Percentiles rank a stretch among this genome's conserved stretches.
Conservation (phyloP, 768 basidiomycete species). For the Boletus edulis region DNA sequence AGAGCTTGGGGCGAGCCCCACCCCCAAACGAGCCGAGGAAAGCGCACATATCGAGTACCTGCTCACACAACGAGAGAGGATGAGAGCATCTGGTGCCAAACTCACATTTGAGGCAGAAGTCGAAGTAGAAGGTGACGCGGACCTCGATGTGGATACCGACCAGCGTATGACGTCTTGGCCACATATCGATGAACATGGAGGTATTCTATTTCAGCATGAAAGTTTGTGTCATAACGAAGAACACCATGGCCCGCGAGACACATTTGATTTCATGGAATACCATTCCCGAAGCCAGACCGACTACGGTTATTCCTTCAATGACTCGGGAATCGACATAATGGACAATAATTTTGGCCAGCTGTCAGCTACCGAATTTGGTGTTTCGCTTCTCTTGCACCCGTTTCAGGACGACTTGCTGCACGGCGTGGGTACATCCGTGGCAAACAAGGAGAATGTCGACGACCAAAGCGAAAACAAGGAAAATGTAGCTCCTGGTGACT, state of each 20-base stretch:
- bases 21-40: slow-evolving; percentile 12
- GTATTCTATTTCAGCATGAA: not conserved
- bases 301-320: slow-evolving; percentile 8
- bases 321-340: slow-evolving; percentile 13
- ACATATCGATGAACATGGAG: not conserved
- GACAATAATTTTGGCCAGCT: slow-evolving; percentile 4
- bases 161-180: not conserved
- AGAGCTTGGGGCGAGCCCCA: slow-evolving; percentile 27
- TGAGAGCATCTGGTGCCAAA: slow-evolving; percentile 7
- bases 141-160: not conserved
- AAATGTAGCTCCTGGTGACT: slow-evolving; percentile 10
- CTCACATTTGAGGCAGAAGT: not conserved
- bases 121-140: not conserved
- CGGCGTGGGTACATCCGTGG: not conserved
- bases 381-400: not conserved
- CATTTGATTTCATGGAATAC: not conserved
- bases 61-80: slow-evolving; percentile 27
- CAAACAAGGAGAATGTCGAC: slow-evolving; percentile 16
- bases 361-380: slow-evolving; percentile 5
- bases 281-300: not conserved
- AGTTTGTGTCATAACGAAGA: not conserved
- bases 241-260: not conserved
- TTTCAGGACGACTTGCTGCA: slow-evolving; percentile 8
- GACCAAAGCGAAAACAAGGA: slow-evolving; percentile 15
- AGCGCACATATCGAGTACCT: slow-evolving; percentile 17